Conservation (phyloP, 1,284 basidiomycete genomes). For the Ganoderma resinaceum region DNA sequence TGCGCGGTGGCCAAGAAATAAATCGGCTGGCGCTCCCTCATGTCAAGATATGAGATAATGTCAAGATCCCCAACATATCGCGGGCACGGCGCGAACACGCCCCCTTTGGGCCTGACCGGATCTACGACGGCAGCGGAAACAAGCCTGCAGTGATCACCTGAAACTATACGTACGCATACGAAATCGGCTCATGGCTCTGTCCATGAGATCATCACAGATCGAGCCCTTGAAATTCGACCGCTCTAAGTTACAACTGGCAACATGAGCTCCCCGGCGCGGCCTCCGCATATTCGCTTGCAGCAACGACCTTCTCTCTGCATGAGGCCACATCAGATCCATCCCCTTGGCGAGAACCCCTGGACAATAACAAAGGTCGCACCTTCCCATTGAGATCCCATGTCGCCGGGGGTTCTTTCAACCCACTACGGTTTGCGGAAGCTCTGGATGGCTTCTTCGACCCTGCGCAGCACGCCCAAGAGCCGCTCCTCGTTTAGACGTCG, state of each 20-base stretch:
- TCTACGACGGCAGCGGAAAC: constrained; percentile 6
- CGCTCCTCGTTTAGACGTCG: constrained; percentile 57
- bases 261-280: background rate
- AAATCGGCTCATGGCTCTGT: background rate
- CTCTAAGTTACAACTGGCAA: background rate
- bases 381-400: constrained; percentile 6
- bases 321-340: constrained; percentile 12
- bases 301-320: background rate
- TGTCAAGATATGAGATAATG: constrained; percentile 3
- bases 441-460: constrained; percentile 46
- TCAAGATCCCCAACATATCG: background rate
- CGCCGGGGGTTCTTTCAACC: background rate
- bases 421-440: constrained; percentile 17
- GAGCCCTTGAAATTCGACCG: constrained; percentile 4
- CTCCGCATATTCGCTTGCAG: background rate
- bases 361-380: background rate
- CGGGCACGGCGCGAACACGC: background rate
- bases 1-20: constrained; percentile 3
- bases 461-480: constrained; percentile 51
- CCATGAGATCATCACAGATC: constrained; percentile 11
- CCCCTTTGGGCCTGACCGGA: constrained; percentile 10
- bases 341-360: background rate
- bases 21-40: background rate
- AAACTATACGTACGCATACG: background rate
- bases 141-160: constrained; percentile 3